Base-by-base conservation (phyloP, 1,139 yeast species). In the Zygosaccharomyces sapae region DNA sequence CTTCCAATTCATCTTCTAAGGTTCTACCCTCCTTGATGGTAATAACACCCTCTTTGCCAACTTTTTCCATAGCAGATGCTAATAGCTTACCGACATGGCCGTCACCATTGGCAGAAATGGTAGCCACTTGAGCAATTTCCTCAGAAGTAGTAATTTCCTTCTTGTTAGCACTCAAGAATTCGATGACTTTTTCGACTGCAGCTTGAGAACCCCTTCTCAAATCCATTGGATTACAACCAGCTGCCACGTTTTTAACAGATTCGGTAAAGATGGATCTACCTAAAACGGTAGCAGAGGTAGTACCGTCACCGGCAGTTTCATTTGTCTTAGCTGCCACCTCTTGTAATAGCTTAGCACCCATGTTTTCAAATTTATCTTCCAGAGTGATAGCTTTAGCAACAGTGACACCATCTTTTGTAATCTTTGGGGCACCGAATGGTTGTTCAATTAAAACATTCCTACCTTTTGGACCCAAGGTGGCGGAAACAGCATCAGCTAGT, bases 201-300 rank as follows among this genome's bases (percentile, higher is more conserved):
- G 96, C 94, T 75, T 92, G 98, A 49, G 97, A 84, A 62, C 98
- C 98, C 71, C 96, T 85, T 80, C 98, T 87, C 69, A 92, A 80
- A 68, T 92, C 98, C 97, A 92, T 94, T 67, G 98, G 98, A 77
- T 92, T 92, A 76, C 98, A 92, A 53, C 98, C 98, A 53, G 98
- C 97, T 54, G 98, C 98, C 49, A 92, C 98, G 65, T 92, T 92
- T 78, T 92, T 92, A 55, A 92, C 97, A 24, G 95, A 83, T 73
- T 92, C 98, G 55, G 97, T 86, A 77, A 92, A 92, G 62, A 92
- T 92, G 51, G 97, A 88, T 73, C 96, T 86, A 62, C 97, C 98
- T 59, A 92, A 79, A 49, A 92, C 95, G 50, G 98, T 92, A 62
- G 98, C 98, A 44, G 96, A 86, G 43, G 98, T 92, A 59, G 98